These are phyloP conservation scores for Diospyros lotus DNA, from an alignment of 148 eudicot genomes.

Conservation along the genomic window DNA sequence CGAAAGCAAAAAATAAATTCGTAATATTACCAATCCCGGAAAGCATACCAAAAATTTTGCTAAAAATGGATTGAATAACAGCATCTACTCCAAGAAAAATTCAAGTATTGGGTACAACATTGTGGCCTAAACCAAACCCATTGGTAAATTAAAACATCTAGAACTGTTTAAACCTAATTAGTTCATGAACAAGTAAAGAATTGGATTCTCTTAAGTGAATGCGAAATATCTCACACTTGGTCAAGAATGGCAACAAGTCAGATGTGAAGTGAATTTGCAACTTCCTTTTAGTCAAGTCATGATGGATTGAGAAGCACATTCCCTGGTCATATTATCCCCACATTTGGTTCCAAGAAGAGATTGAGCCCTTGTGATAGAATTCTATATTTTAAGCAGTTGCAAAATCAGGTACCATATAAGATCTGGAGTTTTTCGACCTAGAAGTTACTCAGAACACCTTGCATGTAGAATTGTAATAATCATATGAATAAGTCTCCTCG, in stretches of 20 bases:
- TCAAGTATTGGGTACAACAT: neutral
- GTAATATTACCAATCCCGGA: neutral
- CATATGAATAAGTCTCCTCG: neutral
- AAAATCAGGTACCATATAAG: neutral
- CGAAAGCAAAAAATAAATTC: no score
- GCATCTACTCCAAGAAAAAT: neutral
- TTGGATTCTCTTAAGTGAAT: neutral
- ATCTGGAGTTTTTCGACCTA: neutral
- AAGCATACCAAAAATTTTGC: neutral
- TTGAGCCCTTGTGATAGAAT: neutral
- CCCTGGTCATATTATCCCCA: no score
- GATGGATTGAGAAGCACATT: no score
- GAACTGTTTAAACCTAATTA: neutral
- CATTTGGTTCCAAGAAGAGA: neutral
- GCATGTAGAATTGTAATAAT: neutral
- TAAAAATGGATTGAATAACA: no score
- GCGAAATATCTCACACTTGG: slow-evolving; percentile 1
- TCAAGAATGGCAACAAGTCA: neutral
- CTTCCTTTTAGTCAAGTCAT: no score
- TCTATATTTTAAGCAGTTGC: slow-evolving; percentile 19
- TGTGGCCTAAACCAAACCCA: neutral
- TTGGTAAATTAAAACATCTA: neutral
- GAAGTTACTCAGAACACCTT: neutral
- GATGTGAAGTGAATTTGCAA: no score
- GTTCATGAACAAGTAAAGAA: neutral